Evolutionary conservation across 257 asterid species (phyloP), one percentile per base, ranked within the genome.

Genomic region (Avicennia marina): DNA sequence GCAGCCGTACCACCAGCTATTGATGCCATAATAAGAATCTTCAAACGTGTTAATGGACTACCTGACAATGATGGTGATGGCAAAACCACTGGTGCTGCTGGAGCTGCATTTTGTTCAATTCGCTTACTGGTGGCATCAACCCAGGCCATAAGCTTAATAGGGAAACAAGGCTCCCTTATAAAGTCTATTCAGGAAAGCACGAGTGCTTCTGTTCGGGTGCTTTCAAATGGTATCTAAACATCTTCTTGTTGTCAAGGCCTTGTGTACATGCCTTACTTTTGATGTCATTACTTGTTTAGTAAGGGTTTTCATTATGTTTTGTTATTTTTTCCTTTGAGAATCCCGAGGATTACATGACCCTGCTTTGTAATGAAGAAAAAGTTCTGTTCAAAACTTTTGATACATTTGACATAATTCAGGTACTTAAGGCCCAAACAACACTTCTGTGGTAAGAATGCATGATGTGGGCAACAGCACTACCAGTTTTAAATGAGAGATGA

Each of bases 101-200:
- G 72, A 54, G 55, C 47, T 43, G 83, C 87, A 45, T 78, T 70
- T 70, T 79, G 89, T 73, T 78, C 83, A 2, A 52, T 82, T 27
- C 74, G 84, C 29, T 72, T 87, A 32, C 66, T 87, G 68, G 89
- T 84, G 69, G 82, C 96, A 10, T 76, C 94, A 13, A 56, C 94
- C 2, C 96, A 87, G 70, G 96, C 94, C 16, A 78, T 80, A 55
- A 81, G 85, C 58, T 69, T 87, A 70, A 87, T 87, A 34, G 96
- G 94, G 48, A 87, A 76, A 62, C 94, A 78, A 68, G 96, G 96
- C 53, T 74, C 85, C 53, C 31, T 83, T 56, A 87, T 87, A 54
- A 87, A 80, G 63, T 73, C 85, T 40, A 84, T 87, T 52, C 96
- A 87, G 72, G 96, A 87, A 62, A 78, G 66, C 60, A 64, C 78